phyloP scores from a whole-genome alignment of 805 yeast species.

The Candida germanica region DNA sequence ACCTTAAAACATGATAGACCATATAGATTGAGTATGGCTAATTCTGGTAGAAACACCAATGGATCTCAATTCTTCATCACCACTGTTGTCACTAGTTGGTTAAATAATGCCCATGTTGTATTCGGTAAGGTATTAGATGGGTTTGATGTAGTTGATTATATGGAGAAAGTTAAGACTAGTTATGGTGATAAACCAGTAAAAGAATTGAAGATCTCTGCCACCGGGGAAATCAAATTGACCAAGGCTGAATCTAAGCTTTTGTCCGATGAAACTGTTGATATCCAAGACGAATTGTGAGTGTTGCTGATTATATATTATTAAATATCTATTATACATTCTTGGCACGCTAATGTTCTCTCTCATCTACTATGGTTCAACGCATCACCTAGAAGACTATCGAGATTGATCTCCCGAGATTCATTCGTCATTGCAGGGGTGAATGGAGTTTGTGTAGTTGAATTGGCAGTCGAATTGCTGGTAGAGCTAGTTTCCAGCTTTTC shows the following conservation, averaged over 20 bases:
- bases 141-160: constrained; percentile 70
- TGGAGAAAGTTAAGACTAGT: constrained; percentile 68
- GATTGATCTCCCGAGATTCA: constrained; percentile 6
- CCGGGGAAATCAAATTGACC: constrained; percentile 61
- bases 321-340: neutral
- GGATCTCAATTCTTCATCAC: constrained; percentile 97
- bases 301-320: too few species aligned
- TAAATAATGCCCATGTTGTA: constrained; percentile 92
- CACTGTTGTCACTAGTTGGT: constrained; percentile 87
- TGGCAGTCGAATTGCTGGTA: neutral
- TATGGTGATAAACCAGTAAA: constrained; percentile 67
- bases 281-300: constrained; percentile 16
- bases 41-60: constrained; percentile 97
- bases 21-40: constrained; percentile 90
- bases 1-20: constrained; percentile 70
- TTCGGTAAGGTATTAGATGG: constrained; percentile 94
- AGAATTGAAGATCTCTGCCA: constrained; percentile 59
- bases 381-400: constrained; percentile 7
- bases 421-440: constrained; percentile 5
- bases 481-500: constrained; percentile 1
- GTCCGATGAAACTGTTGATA: too few species aligned
- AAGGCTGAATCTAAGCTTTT: constrained; percentile 19
- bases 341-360: too few species aligned
- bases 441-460: constrained; percentile 8
- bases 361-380: constrained; percentile 2